Percentiles rank a stretch among this genome's conserved stretches.
Conservation (phyloP, 164 flowering plant genomes). For the Aristolochia californica region DNA sequence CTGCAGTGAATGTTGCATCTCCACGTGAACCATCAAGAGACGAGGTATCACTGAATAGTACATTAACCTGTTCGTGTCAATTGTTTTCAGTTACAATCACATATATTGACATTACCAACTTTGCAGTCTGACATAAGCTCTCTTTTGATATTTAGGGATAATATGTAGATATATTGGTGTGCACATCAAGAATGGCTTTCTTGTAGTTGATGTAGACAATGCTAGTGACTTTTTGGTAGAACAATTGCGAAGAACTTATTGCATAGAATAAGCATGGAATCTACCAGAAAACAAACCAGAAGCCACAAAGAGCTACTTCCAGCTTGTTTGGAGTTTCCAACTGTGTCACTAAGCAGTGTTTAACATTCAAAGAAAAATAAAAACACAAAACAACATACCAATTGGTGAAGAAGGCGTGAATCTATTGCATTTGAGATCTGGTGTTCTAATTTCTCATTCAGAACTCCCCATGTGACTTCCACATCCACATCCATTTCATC, state of each 20-base stretch:
- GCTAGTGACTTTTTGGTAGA: too few species aligned
- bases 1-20: conserved; percentile 36
- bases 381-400: conserved; percentile 37
- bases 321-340: too few species aligned
- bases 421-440: conserved; percentile 70
- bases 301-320: neutral
- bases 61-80: conserved; percentile 49
- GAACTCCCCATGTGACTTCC: conserved; percentile 21
- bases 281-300: neutral
- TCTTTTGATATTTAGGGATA: too few species aligned
- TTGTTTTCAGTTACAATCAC: conserved; percentile 1
- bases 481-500: conserved; percentile 57
- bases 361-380: too few species aligned
- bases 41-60: conserved; percentile 46
- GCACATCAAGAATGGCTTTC: too few species aligned
- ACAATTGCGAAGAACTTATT: too few species aligned
- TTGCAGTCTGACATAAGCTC: too few species aligned
- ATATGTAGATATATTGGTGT: too few species aligned
- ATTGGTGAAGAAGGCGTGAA: conserved; percentile 68
- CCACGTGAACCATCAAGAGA: conserved; percentile 15
- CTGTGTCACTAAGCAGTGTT: too few species aligned
- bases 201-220: too few species aligned
- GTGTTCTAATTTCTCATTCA: conserved; percentile 41
- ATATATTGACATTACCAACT: too few species aligned
- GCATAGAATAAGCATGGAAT: neutral